These are phyloP conservation scores for Neofusicoccum cordaticola DNA, from an alignment of 2,329 filamentous ascomycete genomes.

Conservation along the genomic window DNA sequence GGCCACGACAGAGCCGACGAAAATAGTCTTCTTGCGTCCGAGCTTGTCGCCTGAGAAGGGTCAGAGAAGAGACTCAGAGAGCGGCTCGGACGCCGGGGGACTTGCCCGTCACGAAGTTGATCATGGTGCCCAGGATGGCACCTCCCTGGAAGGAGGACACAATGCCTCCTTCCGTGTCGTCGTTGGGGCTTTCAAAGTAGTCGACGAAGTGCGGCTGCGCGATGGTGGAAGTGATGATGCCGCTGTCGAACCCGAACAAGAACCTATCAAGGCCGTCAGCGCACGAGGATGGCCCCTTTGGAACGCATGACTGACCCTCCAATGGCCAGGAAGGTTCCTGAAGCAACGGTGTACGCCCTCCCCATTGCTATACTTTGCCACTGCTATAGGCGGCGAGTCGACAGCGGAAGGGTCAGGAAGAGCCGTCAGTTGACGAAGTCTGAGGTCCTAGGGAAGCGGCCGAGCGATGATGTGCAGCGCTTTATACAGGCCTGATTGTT, in stretches of 20 bases:
- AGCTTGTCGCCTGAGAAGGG: conserved; percentile 21
- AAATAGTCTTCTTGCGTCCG: conserved; percentile 24
- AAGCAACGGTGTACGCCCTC: not conserved
- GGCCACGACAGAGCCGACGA: conserved; percentile 34
- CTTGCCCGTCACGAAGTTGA: not conserved
- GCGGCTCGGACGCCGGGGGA: not conserved
- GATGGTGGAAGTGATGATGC: conserved; percentile 35
- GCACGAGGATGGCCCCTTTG: not conserved
- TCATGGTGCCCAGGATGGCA: conserved; percentile 25
- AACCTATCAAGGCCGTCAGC: not conserved
- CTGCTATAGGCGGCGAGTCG: no score
- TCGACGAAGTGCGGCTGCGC: conserved; percentile 27
- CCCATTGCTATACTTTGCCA: not conserved
- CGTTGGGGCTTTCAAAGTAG: conserved; percentile 29
- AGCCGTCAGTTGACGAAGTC: not conserved
- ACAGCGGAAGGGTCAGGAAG: not conserved
- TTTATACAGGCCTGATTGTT: not conserved
- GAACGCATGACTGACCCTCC: not conserved
- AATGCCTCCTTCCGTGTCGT: conserved; percentile 30
- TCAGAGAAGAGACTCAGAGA: not conserved
- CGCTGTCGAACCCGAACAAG: conserved; percentile 32
- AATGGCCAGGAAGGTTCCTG: not conserved
- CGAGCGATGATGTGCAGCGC: not conserved
- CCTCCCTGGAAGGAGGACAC: conserved; percentile 40
- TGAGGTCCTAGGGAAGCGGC: no score